Base-by-base conservation (phyloP, 768 basidiomycete species). In the Arthromyces matolae region DNA sequence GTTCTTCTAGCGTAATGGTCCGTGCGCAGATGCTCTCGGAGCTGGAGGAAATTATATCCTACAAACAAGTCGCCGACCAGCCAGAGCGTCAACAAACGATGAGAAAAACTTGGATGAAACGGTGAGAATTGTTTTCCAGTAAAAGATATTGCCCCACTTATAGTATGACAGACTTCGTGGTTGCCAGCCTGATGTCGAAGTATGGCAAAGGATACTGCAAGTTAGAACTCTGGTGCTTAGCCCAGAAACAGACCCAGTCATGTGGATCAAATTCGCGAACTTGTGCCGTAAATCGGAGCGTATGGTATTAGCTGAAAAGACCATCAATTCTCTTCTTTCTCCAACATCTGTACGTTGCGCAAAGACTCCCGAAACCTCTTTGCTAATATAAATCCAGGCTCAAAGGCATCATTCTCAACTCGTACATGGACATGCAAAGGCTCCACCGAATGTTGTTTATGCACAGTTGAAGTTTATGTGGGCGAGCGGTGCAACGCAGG, bases 261-360 rank as follows among this genome's bases (percentile, higher is more conserved):
- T 96, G 84, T 98, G 94, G 93, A 96, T 99, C 68, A 93, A 96
- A 68, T 97, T 99, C 60, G 92, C 95, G 2, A 98, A 99, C 59
- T 73, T 98, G 1, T 98, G 96, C 62, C 89, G 96, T 42, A 95
- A 95, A 68, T 89, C 83, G 14, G 93, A 95, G 41, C 83, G 96
- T 5, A 90, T 98, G 80, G 78, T 80, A n/a, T 71, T 99, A 41
- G 94, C 95, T 0, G 93, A 97, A 57, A 98, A 98, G 70, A 96
- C 95, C 0, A 87, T 99, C 59, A 90, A 93, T 54, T 95, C 93
- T 0, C 68, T 99, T 1, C 71, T 96, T 24, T 83, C 86, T 8
- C 85, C 86, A 4, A 86, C 87, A 45, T 70, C 80, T 57, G 80
- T 84, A 55, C 38, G 76, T 58, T 48, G 31, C 7, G 8, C 8